Evolutionary conservation across 495 filamentous ascomycete species (phyloP).

Genomic region (Acidiella bohemica): DNA sequence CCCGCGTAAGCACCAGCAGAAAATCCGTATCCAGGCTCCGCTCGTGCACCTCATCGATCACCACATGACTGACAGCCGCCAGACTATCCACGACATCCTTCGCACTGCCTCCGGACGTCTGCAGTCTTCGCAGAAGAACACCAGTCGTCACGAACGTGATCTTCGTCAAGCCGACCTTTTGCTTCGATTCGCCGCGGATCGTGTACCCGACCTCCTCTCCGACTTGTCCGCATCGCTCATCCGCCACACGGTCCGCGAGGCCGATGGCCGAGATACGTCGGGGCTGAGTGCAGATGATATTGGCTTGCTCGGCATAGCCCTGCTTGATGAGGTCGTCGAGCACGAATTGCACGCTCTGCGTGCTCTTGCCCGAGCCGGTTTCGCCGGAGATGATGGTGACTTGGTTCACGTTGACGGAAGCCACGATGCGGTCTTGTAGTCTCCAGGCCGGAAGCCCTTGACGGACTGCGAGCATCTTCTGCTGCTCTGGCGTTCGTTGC

Average conservation of each 20-base stretch:
- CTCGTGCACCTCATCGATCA: conserved; percentile 96
- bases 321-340: conserved; percentile 78
- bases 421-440: conserved; percentile 58
- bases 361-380: conserved; percentile 93
- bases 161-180: conserved; percentile 53
- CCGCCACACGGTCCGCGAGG: conserved; percentile 83
- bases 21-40: conserved; percentile 93
- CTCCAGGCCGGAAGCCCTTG: conserved; percentile 78
- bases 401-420: conserved; percentile 57
- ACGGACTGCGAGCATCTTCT: conserved; percentile 55
- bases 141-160: conserved; percentile 95
- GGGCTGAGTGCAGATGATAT: conserved; percentile 92
- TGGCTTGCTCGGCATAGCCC: conserved; percentile 61
- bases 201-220: conserved; percentile 87
- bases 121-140: conserved; percentile 79
- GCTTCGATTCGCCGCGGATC: conserved; percentile 83
- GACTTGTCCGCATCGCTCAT: conserved; percentile 69
- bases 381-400: conserved; percentile 94
- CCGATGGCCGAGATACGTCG: conserved; percentile 88
- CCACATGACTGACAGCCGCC: conserved; percentile 82
- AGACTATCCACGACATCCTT: conserved; percentile 68
- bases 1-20: conserved; percentile 72
- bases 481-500: conserved; percentile 44
- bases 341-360: conserved; percentile 91
- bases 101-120: conserved; percentile 65